Evolutionary conservation across 345 rosid genomes (phyloP).

Genomic region (Fremontodendron californicum): DNA sequence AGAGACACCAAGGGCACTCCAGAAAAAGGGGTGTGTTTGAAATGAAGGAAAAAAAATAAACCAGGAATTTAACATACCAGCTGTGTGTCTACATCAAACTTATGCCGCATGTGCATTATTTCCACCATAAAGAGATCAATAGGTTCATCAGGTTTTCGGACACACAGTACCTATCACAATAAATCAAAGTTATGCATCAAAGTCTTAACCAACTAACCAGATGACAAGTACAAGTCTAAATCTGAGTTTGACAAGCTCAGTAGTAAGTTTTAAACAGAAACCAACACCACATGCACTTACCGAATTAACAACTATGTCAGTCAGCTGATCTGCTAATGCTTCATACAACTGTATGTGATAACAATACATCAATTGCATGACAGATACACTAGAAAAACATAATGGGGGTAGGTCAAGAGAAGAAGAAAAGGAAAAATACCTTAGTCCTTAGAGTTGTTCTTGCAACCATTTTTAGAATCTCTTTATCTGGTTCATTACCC

Average conservation of each 20-base stretch:
- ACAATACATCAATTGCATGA: background rate
- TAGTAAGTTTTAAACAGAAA: background rate
- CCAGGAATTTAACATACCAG: constrained; percentile 42
- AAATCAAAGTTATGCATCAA: constrained; percentile 8
- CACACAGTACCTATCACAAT: constrained; percentile 69
- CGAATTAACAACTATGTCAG: constrained; percentile 78
- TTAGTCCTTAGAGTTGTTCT: constrained; percentile 87
- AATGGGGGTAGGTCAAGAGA: background rate
- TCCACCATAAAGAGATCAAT: constrained; percentile 96
- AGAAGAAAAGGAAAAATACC: constrained; percentile 32
- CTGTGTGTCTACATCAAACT: constrained; percentile 88
- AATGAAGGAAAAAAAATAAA: background rate
- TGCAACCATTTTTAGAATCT: constrained; percentile 92
- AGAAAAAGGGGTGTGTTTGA: background rate
- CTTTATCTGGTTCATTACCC: constrained; percentile 90
- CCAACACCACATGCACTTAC: constrained; percentile 37
- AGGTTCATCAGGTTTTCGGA: constrained; percentile 77
- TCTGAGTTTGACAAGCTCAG: background rate
- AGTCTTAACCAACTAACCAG: background rate
- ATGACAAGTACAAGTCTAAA: background rate
- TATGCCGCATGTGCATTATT: constrained; percentile 97
- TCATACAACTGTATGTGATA: constrained; percentile 60
- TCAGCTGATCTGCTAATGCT: constrained; percentile 86
- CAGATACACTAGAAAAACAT: background rate
- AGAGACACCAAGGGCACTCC: background rate